Percentiles rank a stretch among this genome's conserved stretches.
phyloP scores from a whole-genome alignment of 495 filamentous ascomycete species.

The Talaromyces liani region DNA sequence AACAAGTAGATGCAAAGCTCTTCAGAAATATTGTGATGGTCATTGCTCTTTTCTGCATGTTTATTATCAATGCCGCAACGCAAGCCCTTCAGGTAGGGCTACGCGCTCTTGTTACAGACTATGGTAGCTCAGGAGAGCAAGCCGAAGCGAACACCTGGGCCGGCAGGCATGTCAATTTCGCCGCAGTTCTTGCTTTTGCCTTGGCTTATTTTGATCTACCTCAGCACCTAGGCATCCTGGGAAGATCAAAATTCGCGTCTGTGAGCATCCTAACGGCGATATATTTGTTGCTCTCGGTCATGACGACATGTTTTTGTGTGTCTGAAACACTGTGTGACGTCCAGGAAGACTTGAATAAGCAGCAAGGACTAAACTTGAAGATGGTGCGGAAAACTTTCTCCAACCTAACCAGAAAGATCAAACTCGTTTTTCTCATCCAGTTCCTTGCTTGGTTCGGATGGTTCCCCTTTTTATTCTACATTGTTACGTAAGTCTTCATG shows the following conservation, averaged over 20 bases:
- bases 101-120: not conserved
- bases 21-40: not conserved
- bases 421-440: not conserved
- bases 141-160: conserved; percentile 4
- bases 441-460: conserved; percentile 3
- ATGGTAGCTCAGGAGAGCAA: not conserved
- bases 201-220: no score
- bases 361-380: no score
- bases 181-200: not conserved
- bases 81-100: conserved; percentile 1
- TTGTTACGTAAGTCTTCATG: not conserved
- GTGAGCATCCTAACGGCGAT: no score
- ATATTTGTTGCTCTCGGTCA: no score
- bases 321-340: no score
- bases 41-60: not conserved
- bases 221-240: no score
- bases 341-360: no score
- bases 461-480: not conserved
- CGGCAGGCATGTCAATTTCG: not conserved
- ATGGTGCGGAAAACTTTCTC: no score
- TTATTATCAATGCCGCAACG: not conserved
- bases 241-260: no score
- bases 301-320: no score
- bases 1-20: not conserved
- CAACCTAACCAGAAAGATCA: not conserved